Evolutionary conservation across 495 filamentous ascomycete genomes (phyloP), one percentile per base, ranked within the genome.

Genomic region (Lepidopterella palustris): DNA sequence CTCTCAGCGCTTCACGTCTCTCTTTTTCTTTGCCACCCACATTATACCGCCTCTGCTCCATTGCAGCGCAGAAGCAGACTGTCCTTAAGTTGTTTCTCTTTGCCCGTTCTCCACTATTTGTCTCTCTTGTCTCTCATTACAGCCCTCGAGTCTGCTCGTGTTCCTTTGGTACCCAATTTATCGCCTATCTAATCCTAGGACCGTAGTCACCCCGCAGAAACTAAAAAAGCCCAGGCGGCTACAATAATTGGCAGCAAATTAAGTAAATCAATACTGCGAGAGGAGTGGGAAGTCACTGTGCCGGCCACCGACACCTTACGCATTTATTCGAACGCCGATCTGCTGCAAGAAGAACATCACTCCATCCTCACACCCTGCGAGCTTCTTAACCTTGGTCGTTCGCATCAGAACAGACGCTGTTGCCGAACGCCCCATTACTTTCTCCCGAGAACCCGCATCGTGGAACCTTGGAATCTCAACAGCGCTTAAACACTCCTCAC

Each of bases 1-100:
- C 28, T 21, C 20, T 27, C 52, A 54, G 52, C 47, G 47, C 52
- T 40, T 54, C 28, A 32, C 18, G 11, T 51, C 47, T 53, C 51
- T 53, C 51, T 18, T 21, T 31, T 32, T 32, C 52, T 10, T 10
- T 32, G 24, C 52, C 25, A 23, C 24, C 32, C 5, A 54, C 52
- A 32, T 40, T 54, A 4, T 54, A 23, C 24, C 52, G 32, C 28
- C 27, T 54, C 52, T 35, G 28, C 32, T 15, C 11, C 31, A 50
- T 27, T 54, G 32, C 24, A 20, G 15, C 24, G 25, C 52, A 32
- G 25, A 2, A 24, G 47, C 47, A 25, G 18, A 58, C 65, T 64
- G 51, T 62, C 65, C 59, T 64, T 64, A 67, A 68, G 58, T 55
- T 57, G 32, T 53, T 26, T 60, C 20, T n/a, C 54, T 49, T 53